Evolutionary conservation across 805 yeast genomes (phyloP), one percentile per base, ranked within the genome.

Genomic region (Ogataea methanolica): DNA sequence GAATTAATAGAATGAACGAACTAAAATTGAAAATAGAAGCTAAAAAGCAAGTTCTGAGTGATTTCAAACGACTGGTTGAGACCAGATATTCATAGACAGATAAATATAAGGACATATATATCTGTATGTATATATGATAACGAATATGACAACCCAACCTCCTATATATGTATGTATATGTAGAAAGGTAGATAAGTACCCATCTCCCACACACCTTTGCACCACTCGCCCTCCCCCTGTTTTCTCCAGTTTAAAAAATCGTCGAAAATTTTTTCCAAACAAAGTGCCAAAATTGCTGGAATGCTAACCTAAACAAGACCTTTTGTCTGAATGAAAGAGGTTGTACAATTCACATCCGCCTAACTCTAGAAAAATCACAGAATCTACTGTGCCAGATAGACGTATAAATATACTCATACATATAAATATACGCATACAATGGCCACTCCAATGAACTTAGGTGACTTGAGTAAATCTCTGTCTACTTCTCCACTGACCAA

Each of bases 391-490:
- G 7, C 31, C 31, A 26, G 31, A 9, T 42, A 3, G 36, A 33
- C 23, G 35, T 12, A 26, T 39, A 17, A 22, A 21, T 21, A 35
- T 36, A 42, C 14, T 22, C 19, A 42, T 42, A 33, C 6, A 14
- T 15, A n/a, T 22, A 16, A 12, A 39, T 17, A 53, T 62, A 31
- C 6, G 57, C 54, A 39, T 57, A 61, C 22, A 58, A 67, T 62
- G 70, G 60, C 56, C 40, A 47, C 63, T 43, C 56, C 60, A 37
- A 42, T 55, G 21, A 76, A 82, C 51, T 63, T 81, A 51, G 80
- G 80, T 53, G 88, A 83, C 60, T 72, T 82, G 54, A 71, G 85
- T 54, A 80, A 82, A 58, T 62, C 67, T 53, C 62, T 78, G 43
- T 76, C 31, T 26, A 12, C 12, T 26, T 26, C 87, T 33, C 76